Conservation (phyloP, 1,139 yeast genomes). For the Yamadazyma atmosphaerica region DNA sequence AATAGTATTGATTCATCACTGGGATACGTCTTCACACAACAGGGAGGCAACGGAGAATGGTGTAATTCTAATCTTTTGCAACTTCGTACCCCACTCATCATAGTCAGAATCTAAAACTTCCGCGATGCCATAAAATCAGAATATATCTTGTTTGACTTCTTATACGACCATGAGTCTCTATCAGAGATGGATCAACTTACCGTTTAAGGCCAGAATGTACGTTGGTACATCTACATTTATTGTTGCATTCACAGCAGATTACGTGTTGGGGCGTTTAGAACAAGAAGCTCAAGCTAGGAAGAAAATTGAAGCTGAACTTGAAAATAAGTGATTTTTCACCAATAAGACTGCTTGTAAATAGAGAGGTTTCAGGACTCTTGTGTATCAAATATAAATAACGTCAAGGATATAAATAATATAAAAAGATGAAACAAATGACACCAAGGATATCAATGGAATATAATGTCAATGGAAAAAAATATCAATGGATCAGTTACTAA, state of each 20-base stretch:
- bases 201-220: constrained; percentile 51
- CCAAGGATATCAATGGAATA: too few species aligned
- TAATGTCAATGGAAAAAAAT: too few species aligned
- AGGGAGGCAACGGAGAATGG: constrained; percentile 71
- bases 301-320: constrained; percentile 10
- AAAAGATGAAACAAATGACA: too few species aligned
- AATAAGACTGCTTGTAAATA: constrained; percentile 4
- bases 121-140: constrained; percentile 3
- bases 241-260: constrained; percentile 54
- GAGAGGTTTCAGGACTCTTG: too few species aligned
- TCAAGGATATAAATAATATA: too few species aligned
- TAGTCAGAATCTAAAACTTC: background rate
- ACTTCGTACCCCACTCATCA: background rate
- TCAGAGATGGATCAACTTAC: constrained; percentile 51
- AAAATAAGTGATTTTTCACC: too few species aligned
- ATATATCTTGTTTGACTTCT: too few species aligned
- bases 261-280: constrained; percentile 45
- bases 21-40: constrained; percentile 68
- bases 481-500: too few species aligned
- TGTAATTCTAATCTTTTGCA: constrained; percentile 24
- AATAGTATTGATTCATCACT: constrained; percentile 46
- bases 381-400: too few species aligned
- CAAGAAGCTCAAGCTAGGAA: constrained; percentile 36
- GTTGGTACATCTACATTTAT: constrained; percentile 55
- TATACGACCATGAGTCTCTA: constrained; percentile 36